Base-by-base conservation (phyloP, 768 basidiomycete genomes). In the Favolaschia claudopus region DNA sequence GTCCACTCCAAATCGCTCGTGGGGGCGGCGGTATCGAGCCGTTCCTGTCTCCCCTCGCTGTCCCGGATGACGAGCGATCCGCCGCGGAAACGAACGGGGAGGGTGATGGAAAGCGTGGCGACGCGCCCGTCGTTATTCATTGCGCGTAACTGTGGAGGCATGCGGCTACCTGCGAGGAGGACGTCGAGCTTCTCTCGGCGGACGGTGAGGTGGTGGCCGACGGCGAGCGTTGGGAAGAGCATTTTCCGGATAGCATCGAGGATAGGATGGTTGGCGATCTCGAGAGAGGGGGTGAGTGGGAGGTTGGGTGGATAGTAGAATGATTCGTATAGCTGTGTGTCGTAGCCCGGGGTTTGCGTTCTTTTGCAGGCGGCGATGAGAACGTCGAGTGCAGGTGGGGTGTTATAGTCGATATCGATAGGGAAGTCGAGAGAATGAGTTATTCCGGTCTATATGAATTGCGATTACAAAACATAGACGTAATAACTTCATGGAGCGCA, bases 361-460 rank as follows among this genome's bases (percentile, higher is more conserved):
- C 88, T 88, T 66, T 84, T 79, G 73, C 89, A 93, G 17, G 91
- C 83, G 5, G 86, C 86, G 63, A 93, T 84, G 67, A 93, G 81
- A 46, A 91, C 89, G 64, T 92, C 90, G 55, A 93, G 81, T 15
- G 92, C 86, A 1, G 91, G 90, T 15, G 91, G 90, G 15, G 86
- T 82, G 69, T 85, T 86, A 65, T 89, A 85, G 62, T 88, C 87
- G 40, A 90, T 81, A 65, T 93, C 89, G 58, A 93, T 84, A 5
- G 92, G 92, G 68, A 93, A 93, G 69, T 92, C 89, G 20, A 93
- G 80, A 9, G 90, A 88, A 69, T 93, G 89, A 0, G 89, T 87
- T 59, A 91, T 89, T 29, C 89, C 91, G 59, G 86, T 87, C 91
- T 93, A 60, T 44, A 7, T 38, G n/a, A 33, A 28, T 47, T 43